Evolutionary conservation across 495 filamentous ascomycete species (phyloP), one percentile per base, ranked within the genome.

Genomic region (Halenospora varia): DNA sequence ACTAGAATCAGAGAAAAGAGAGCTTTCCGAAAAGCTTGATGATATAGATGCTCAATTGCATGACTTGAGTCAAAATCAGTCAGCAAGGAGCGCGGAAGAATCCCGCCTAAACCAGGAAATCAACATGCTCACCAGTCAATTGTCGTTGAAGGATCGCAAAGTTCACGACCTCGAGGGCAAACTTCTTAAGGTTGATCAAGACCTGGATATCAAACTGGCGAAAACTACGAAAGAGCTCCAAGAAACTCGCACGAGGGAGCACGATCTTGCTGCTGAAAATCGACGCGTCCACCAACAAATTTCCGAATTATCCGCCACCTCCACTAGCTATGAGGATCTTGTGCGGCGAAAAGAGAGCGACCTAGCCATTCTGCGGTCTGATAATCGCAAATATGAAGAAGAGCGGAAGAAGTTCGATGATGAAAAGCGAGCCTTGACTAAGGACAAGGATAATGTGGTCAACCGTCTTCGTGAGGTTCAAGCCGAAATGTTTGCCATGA

Each of bases 281-380:
- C 82, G 83, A 13, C 82, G 87, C n/a, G 81, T 96, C 25, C 82
- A 93, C 13, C 83, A 92, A 58, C 91, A 97, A 61, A 82, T 98
- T 40, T 80, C 87, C 0, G 88, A 96, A 62, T 77, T 98, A 10
- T 93, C 94, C 2, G 82, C 88, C 22, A 97, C 95, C 0, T 97
- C 94, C 0, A 96, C 92, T 0, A 85, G 88, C 62, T 98, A 96
- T 59, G 94, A 97, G 68, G 94, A 97, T 65, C 81, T 97, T 51
- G 85, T 98, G 17, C 76, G 90, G 20, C 85, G 88, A 50, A 97
- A 97, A 68, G 95, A 98, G 64, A 96, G 93, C 70, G 94, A 98
- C 65, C 77, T 97, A 40, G 80, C 87, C 1, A 77, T 97, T 52
- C 78, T 97, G 19, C 87, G 90, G 48, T 82, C 87, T 1, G 94